phyloP scores from a whole-genome alignment of 2,329 filamentous ascomycete species.

The Clonostachys byssicola region DNA sequence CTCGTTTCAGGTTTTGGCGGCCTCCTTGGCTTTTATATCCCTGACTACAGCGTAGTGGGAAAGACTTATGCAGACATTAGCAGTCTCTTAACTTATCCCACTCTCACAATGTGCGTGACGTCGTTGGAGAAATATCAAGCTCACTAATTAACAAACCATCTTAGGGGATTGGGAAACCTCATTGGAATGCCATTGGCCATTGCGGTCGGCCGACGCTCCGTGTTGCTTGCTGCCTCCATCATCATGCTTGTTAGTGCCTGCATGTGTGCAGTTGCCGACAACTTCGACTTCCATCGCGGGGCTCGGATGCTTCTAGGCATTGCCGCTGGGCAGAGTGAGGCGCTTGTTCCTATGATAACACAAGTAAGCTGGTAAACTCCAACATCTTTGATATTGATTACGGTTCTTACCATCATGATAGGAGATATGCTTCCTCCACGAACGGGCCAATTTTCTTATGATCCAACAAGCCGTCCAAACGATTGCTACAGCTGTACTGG shows the following conservation, averaged over 20 bases:
- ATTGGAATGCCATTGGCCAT: slow-evolving; percentile 26
- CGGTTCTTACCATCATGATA: slow-evolving; percentile 6
- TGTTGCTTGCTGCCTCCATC: slow-evolving; percentile 17
- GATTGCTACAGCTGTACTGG: slow-evolving; percentile 26
- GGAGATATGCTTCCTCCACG: slow-evolving; percentile 38
- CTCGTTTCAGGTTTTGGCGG: too few relatives aligned
- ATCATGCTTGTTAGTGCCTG: slow-evolving; percentile 18
- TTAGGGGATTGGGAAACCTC: slow-evolving; percentile 20
- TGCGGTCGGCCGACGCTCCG: slow-evolving; percentile 20
- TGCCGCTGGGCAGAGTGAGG: slow-evolving; percentile 34
- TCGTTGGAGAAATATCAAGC: too few relatives aligned
- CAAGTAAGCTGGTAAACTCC: background rate
- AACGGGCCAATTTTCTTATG: slow-evolving; percentile 31
- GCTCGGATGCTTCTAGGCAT: slow-evolving; percentile 29
- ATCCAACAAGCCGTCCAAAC: slow-evolving; percentile 29
- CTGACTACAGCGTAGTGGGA: too few relatives aligned
- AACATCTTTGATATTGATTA: too few relatives aligned
- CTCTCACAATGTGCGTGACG: too few relatives aligned
- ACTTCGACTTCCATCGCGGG: slow-evolving; percentile 19
- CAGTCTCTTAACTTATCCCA: too few relatives aligned
- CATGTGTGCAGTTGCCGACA: slow-evolving; percentile 9
- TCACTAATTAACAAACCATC: too few relatives aligned
- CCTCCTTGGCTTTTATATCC: too few relatives aligned
- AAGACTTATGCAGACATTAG: too few relatives aligned
- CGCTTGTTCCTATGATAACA: slow-evolving; percentile 31